phyloP scores from a whole-genome alignment of 306 rosid species.

The Carpinus viminea region DNA sequence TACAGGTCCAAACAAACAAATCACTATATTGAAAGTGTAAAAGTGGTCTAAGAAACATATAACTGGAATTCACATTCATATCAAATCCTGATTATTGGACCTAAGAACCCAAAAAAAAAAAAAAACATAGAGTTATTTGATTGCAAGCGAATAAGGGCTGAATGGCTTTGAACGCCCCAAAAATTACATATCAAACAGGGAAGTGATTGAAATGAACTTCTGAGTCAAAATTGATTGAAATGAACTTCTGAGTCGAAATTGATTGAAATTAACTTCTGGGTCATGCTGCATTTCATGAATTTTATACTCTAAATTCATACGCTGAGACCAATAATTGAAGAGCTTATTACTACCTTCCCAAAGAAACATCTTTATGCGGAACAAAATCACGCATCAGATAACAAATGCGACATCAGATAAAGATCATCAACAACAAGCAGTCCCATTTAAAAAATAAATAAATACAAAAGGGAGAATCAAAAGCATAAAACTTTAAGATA shows the following conservation, averaged over 20 bases:
- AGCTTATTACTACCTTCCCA: conserved; percentile 1
- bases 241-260: background rate
- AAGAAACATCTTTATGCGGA: background rate
- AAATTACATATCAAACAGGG: background rate
- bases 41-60: too few species aligned
- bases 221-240: too few species aligned
- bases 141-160: background rate
- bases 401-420: background rate
- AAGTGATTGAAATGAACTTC: background rate
- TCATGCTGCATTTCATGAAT: background rate
- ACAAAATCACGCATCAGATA: background rate
- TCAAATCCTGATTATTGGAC: background rate
- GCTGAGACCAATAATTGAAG: background rate
- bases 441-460: background rate
- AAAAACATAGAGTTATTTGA: background rate
- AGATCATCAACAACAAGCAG: background rate
- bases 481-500: background rate
- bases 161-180: background rate
- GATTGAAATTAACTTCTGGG: background rate
- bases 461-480: background rate
- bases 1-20: too few species aligned
- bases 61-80: background rate
- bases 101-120: background rate
- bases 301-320: background rate
- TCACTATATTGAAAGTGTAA: too few species aligned